Evolutionary conservation across 2,329 filamentous ascomycete genomes (phyloP).

Genomic region (Exophiala dermatitidis): DNA sequence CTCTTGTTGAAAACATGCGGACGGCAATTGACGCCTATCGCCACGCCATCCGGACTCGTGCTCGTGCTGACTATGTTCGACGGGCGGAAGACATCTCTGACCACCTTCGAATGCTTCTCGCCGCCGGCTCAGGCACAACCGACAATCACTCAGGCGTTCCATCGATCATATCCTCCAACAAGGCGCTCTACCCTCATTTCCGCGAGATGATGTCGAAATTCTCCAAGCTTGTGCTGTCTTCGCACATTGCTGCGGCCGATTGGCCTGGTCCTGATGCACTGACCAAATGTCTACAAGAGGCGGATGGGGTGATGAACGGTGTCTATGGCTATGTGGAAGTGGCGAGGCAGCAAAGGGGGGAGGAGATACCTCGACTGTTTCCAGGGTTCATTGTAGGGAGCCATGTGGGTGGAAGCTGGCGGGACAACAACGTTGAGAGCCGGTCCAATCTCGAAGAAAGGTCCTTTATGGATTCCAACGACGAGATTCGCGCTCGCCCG

Average conservation of each 20-base stretch:
- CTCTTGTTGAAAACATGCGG: slow-evolving; percentile 88
- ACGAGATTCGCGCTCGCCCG: slow-evolving; percentile 69
- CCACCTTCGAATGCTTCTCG: slow-evolving; percentile 84
- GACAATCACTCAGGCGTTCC: slow-evolving; percentile 98
- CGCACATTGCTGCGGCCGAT: slow-evolving; percentile 92
- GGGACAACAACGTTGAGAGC: slow-evolving; percentile 54
- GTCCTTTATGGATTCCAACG: slow-evolving; percentile 77
- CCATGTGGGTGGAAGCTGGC: slow-evolving; percentile 79
- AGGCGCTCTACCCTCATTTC: slow-evolving; percentile 93
- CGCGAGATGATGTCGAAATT: slow-evolving; percentile 99
- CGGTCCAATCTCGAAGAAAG: slow-evolving; percentile 59
- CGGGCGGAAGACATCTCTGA: slow-evolving; percentile 98
- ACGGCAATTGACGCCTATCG: slow-evolving; percentile 82
- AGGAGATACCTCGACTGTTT: slow-evolving; percentile 84
- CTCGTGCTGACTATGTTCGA: slow-evolving; percentile 83
- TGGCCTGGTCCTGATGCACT: slow-evolving; percentile 91
- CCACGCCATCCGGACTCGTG: slow-evolving; percentile 74
- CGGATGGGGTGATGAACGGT: slow-evolving; percentile 88
- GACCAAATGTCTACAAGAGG: slow-evolving; percentile 91
- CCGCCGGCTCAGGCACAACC: slow-evolving; percentile 90
- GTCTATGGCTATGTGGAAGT: slow-evolving; percentile 97
- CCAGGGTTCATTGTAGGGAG: slow-evolving; percentile 90
- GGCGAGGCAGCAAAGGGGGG: slow-evolving; percentile 83
- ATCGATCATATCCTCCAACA: slow-evolving; percentile 98
- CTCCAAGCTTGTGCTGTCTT: slow-evolving; percentile 96